These are phyloP conservation scores for Claviceps quebecensis DNA, from an alignment of 2,329 filamentous ascomycete species.

Conservation along the genomic window DNA sequence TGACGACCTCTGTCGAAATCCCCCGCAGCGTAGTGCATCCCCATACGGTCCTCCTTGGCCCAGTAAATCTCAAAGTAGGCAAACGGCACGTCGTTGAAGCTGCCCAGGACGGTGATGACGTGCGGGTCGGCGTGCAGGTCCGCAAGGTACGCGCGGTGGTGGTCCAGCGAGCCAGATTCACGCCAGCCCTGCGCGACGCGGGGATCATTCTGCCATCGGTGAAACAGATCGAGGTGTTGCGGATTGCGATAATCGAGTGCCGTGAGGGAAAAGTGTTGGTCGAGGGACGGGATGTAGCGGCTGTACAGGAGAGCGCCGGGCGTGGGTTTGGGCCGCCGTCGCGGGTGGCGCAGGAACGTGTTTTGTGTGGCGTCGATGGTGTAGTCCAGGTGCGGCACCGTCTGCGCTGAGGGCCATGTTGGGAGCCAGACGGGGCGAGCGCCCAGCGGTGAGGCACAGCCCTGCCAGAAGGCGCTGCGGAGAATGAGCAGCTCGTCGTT, in stretches of 20 bases:
- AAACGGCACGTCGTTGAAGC: constrained; percentile 55
- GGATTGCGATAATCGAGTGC: constrained; percentile 49
- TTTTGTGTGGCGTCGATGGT: constrained; percentile 17
- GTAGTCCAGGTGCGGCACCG: constrained; percentile 23
- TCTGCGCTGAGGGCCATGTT: constrained; percentile 21
- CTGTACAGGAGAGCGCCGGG: constrained; percentile 58
- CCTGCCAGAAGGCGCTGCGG: constrained; percentile 49
- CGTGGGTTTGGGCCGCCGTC: constrained; percentile 51
- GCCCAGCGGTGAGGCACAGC: constrained; percentile 50
- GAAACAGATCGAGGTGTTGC: constrained; percentile 52
- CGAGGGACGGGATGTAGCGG: constrained; percentile 58
- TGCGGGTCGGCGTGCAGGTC: constrained; percentile 52
- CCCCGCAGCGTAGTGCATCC: constrained; percentile 39
- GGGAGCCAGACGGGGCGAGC: constrained; percentile 44
- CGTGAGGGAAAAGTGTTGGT: constrained; percentile 59
- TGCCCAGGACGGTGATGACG: constrained; percentile 50
- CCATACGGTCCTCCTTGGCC: constrained; percentile 48
- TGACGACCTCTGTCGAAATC: constrained; percentile 46
- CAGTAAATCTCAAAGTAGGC: constrained; percentile 70
- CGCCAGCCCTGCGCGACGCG: constrained; percentile 66
- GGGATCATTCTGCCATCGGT: constrained; percentile 68
- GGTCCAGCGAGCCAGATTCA: constrained; percentile 56
- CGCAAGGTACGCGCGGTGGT: constrained; percentile 35
- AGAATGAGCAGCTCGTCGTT: constrained; percentile 24
- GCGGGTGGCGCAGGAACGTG: constrained; percentile 42